phyloP scores from a whole-genome alignment of 164 flowering plant species.

The Chloranthus sessilifolius region DNA sequence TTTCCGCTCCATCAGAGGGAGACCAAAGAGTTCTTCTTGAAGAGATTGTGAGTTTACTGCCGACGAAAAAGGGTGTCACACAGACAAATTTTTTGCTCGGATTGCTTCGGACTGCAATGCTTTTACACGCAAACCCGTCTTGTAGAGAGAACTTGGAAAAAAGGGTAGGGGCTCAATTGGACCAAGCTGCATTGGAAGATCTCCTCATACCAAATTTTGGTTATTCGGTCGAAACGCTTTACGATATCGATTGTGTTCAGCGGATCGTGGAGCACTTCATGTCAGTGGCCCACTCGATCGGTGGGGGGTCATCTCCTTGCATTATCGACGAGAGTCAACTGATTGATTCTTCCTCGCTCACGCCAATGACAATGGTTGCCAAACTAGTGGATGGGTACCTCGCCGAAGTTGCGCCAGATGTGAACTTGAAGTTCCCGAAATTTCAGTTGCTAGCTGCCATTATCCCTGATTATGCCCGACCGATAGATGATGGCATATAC shows the following conservation, averaged over 20 bases:
- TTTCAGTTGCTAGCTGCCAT: slow-evolving; percentile 67
- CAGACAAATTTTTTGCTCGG: slow-evolving; percentile 51
- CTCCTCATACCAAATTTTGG: slow-evolving; percentile 70
- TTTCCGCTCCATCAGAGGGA: slow-evolving; percentile 31
- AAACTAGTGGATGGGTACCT: slow-evolving; percentile 66
- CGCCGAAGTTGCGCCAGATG: slow-evolving; percentile 78
- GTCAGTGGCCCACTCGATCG: slow-evolving; percentile 20
- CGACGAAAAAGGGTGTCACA: slow-evolving; percentile 49
- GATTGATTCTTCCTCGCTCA: slow-evolving; percentile 36
- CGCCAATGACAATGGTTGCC: slow-evolving; percentile 69
- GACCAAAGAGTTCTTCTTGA: slow-evolving; percentile 64
- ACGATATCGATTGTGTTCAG: slow-evolving; percentile 73
- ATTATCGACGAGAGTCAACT: slow-evolving; percentile 47
- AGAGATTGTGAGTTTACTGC: slow-evolving; percentile 58
- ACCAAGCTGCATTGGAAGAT: slow-evolving; percentile 65
- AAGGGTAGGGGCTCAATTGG: slow-evolving; percentile 53
- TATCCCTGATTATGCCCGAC: slow-evolving; percentile 76
- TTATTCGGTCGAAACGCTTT: slow-evolving; percentile 56
- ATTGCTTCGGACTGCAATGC: slow-evolving; percentile 55
- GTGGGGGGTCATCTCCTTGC: slow-evolving; percentile 26
- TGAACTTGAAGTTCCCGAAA: slow-evolving; percentile 51
- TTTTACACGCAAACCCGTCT: slow-evolving; percentile 41
- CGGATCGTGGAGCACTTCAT: slow-evolving; percentile 68
- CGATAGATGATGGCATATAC: slow-evolving; percentile 72
- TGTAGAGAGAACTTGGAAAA: slow-evolving; percentile 65